phyloP scores from a whole-genome alignment of 2,329 filamentous ascomycete genomes.

The Chaetomium strumarium region DNA sequence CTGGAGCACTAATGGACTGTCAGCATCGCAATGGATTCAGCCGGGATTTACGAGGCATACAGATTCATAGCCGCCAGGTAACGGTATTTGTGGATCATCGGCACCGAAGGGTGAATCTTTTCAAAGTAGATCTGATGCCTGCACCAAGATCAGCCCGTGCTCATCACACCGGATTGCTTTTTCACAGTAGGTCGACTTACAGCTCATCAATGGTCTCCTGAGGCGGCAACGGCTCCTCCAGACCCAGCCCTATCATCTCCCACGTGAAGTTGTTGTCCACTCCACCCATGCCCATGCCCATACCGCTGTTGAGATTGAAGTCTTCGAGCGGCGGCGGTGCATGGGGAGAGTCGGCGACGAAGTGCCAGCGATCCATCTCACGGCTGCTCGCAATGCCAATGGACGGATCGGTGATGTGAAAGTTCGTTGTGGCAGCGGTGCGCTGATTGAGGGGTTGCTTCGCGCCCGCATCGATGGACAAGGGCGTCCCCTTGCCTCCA shows the following conservation, averaged over 20 bases:
- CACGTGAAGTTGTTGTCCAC: constrained; percentile 61
- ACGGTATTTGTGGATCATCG: constrained; percentile 83
- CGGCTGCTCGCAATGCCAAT: constrained; percentile 43
- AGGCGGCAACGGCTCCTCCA: constrained; percentile 54
- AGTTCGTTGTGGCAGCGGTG: constrained; percentile 32
- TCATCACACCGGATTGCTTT: background rate
- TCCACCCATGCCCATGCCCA: constrained; percentile 45
- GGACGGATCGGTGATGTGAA: constrained; percentile 40
- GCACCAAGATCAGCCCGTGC: constrained; percentile 11
- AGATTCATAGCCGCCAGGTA: constrained; percentile 87
- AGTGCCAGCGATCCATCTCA: constrained; percentile 51
- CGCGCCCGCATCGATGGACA: constrained; percentile 27
- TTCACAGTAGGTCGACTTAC: constrained; percentile 40
- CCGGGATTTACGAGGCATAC: constrained; percentile 33
- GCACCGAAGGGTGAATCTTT: constrained; percentile 77
- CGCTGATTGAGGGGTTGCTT: constrained; percentile 29
- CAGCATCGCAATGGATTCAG: background rate
- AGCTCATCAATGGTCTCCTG: constrained; percentile 72
- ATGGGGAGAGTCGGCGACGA: constrained; percentile 47
- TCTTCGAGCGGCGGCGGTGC: constrained; percentile 43
- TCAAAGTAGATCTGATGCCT: constrained; percentile 84
- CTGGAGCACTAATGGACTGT: constrained; percentile 53
- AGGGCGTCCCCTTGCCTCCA: constrained; percentile 31
- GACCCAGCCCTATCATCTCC: constrained; percentile 63
- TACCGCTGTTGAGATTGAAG: constrained; percentile 49